phyloP scores from a whole-genome alignment of 1,284 basidiomycete species.

The Cronartium quercuum region DNA sequence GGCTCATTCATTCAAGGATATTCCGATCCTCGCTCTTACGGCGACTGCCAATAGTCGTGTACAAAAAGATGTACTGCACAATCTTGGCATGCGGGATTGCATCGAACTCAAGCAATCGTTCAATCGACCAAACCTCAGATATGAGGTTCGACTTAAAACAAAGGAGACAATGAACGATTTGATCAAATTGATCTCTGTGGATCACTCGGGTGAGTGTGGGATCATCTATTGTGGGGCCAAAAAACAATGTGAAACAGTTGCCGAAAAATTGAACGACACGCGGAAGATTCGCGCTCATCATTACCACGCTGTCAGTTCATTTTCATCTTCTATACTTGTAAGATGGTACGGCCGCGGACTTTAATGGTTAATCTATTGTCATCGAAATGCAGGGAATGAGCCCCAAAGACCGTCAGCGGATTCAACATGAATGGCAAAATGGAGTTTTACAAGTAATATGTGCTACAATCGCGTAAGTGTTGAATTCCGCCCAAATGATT shows the following conservation, averaged over 20 bases:
- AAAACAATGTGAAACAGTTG: slow-evolving; percentile 70
- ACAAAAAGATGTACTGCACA: slow-evolving; percentile 68
- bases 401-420: slow-evolving; percentile 60
- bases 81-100: slow-evolving; percentile 62
- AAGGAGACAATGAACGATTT: slow-evolving; percentile 59
- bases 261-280: slow-evolving; percentile 59
- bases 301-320: slow-evolving; percentile 65
- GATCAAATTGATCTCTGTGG: slow-evolving; percentile 61
- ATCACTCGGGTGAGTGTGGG: slow-evolving; percentile 63
- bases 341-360: too few relatives aligned
- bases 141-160: slow-evolving; percentile 61
- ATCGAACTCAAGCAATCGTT: slow-evolving; percentile 72
- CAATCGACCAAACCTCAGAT: slow-evolving; percentile 78
- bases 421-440: slow-evolving; percentile 69
- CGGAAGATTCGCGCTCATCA: slow-evolving; percentile 64
- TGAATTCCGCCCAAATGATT: not conserved
- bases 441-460: slow-evolving; percentile 75
- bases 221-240: slow-evolving; percentile 79
- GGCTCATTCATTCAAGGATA: slow-evolving; percentile 64
- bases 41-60: slow-evolving; percentile 80
- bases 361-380: too few relatives aligned
- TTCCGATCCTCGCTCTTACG: slow-evolving; percentile 93
- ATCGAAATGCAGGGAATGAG: slow-evolving; percentile 56
- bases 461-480: slow-evolving; percentile 59
- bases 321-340: not conserved